phyloP scores from a whole-genome alignment of 2,329 filamentous ascomycete genomes.

The Albifimbria verrucaria region DNA sequence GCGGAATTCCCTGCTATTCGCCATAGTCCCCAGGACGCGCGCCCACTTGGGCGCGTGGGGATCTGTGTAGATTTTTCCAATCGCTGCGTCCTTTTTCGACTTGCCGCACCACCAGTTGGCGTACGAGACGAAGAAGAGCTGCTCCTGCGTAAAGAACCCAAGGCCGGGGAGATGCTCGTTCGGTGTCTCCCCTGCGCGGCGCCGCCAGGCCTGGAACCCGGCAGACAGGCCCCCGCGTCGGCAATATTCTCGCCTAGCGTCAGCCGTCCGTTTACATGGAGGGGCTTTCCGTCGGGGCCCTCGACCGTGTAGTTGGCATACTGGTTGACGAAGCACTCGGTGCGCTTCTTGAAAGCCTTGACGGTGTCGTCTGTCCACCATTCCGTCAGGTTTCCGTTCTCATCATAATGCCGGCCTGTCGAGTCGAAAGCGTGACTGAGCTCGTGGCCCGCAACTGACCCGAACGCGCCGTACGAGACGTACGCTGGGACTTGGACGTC shows the following conservation, averaged over 20 bases:
- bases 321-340: constrained; percentile 66
- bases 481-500: constrained; percentile 61
- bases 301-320: constrained; percentile 59
- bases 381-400: constrained; percentile 60
- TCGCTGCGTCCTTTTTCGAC: constrained; percentile 53
- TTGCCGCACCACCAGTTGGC: constrained; percentile 67
- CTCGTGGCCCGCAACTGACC: constrained; percentile 65
- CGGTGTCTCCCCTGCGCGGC: constrained; percentile 47
- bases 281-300: constrained; percentile 49
- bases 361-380: constrained; percentile 66
- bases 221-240: constrained; percentile 65
- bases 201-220: constrained; percentile 64
- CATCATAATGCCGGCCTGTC: constrained; percentile 61
- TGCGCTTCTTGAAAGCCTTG: constrained; percentile 52
- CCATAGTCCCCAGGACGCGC: constrained; percentile 60
- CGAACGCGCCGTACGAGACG: constrained; percentile 66
- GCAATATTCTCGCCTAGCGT: constrained; percentile 71
- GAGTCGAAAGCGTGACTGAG: constrained; percentile 69
- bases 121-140: constrained; percentile 67
- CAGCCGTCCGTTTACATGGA: constrained; percentile 60
- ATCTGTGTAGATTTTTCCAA: constrained; percentile 58
- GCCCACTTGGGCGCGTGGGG: constrained; percentile 63
- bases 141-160: constrained; percentile 60
- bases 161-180: constrained; percentile 58
- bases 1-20: constrained; percentile 64